phyloP scores from a whole-genome alignment of 1,139 yeast genomes.

The Geotrichum citri-aurantii region DNA sequence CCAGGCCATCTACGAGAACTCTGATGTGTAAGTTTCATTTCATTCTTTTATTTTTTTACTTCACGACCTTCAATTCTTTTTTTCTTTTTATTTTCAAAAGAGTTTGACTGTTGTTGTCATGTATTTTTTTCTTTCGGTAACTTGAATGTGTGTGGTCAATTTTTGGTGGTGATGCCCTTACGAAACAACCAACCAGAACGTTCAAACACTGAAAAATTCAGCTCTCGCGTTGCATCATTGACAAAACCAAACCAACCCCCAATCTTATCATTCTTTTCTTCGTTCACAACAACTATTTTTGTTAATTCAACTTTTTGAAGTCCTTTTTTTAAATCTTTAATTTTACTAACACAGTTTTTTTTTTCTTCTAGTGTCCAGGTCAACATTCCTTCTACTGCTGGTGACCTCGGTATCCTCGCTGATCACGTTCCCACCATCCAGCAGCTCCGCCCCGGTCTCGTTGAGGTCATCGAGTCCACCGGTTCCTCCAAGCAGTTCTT shows the following conservation, averaged over 20 bases:
- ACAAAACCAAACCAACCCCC: not conserved
- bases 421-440: slow-evolving; percentile 98
- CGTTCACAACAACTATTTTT: not conserved
- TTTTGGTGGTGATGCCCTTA: not conserved
- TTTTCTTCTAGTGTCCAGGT: slow-evolving; percentile 64
- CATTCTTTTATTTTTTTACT: too few species aligned
- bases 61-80: too few species aligned
- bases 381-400: slow-evolving; percentile 92
- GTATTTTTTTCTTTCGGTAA: not conserved
- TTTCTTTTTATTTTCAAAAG: not conserved
- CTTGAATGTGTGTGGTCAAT: not conserved
- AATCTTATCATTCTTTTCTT: not conserved
- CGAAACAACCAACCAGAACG: slow-evolving; percentile 7
- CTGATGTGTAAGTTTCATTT: slow-evolving; percentile 44
- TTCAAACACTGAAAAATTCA: not conserved
- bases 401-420: slow-evolving; percentile 96
- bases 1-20: slow-evolving; percentile 40
- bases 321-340: not conserved
- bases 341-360: not conserved
- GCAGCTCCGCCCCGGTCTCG: slow-evolving; percentile 94
- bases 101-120: not conserved
- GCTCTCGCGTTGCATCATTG: not conserved
- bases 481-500: slow-evolving; percentile 78
- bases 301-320: not conserved
- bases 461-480: slow-evolving; percentile 78